These are phyloP conservation scores for Tripterygium wilfordii DNA, from an alignment of 177 flowering plant species.

Conservation along the genomic window DNA sequence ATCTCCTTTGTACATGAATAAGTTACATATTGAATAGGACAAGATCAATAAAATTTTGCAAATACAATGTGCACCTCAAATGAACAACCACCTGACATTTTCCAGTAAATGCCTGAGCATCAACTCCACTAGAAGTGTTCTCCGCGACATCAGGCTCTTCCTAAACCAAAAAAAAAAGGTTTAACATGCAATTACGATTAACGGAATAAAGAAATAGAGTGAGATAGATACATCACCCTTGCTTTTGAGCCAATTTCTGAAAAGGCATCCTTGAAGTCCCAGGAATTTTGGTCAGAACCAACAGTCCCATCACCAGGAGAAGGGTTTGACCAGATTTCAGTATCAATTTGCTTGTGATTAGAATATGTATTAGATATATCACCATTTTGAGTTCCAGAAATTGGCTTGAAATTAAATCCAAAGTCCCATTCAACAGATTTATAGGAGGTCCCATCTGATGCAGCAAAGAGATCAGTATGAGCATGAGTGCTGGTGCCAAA, in stretches of 20 bases:
- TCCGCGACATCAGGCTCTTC: slow-evolving; percentile 21
- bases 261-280: slow-evolving; percentile 33
- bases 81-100: slow-evolving; percentile 3
- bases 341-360: slow-evolving; percentile 10
- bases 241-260: slow-evolving; percentile 19
- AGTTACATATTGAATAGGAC: no score
- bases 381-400: slow-evolving; percentile 9
- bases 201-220: neutral
- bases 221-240: slow-evolving; percentile 16
- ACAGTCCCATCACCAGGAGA: slow-evolving; percentile 10
- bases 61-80: neutral
- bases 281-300: slow-evolving; percentile 25
- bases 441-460: slow-evolving; percentile 18
- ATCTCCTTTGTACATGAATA: no score
- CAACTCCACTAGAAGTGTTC: slow-evolving; percentile 9
- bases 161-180: slow-evolving; percentile 19
- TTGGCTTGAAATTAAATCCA: slow-evolving; percentile 19
- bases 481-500: slow-evolving; percentile 11
- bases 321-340: slow-evolving; percentile 10
- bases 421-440: slow-evolving; percentile 14
- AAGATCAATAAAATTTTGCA: neutral
- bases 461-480: slow-evolving; percentile 13
- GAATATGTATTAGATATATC: slow-evolving; percentile 4
- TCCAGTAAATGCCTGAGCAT: slow-evolving; percentile 4
- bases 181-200: neutral